phyloP scores from a whole-genome alignment of 768 basidiomycete genomes.

The Candolleomyces aberdarensis region DNA sequence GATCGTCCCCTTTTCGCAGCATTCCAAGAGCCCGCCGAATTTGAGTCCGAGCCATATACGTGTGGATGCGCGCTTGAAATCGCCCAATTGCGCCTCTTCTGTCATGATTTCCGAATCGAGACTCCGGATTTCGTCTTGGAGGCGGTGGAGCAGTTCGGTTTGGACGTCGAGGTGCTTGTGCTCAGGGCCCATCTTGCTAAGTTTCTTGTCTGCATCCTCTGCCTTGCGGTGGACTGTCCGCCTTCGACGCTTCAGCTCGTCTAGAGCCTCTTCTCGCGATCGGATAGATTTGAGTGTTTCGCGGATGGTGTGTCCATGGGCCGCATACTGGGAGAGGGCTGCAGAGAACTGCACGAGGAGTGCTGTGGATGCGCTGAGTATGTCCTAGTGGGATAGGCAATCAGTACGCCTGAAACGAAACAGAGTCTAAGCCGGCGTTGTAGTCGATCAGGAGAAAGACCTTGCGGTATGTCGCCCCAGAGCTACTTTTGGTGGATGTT shows the following conservation, averaged over 20 bases:
- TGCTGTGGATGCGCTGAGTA: constrained; percentile 64
- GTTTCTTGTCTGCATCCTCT: constrained; percentile 83
- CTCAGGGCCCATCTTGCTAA: constrained; percentile 86
- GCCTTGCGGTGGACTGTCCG: constrained; percentile 65
- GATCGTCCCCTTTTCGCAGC: constrained; percentile 78
- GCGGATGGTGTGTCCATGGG: constrained; percentile 66
- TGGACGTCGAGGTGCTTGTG: constrained; percentile 79
- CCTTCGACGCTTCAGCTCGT: constrained; percentile 70
- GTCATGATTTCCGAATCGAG: constrained; percentile 83
- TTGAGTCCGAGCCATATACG: constrained; percentile 77
- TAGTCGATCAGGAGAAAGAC: too few relatives aligned
- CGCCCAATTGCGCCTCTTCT: constrained; percentile 77
- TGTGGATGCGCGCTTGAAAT: constrained; percentile 74
- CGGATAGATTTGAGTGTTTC: constrained; percentile 80
- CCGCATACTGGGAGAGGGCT: constrained; percentile 66
- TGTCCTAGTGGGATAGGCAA: constrained; percentile 54
- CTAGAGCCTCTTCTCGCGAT: constrained; percentile 79
- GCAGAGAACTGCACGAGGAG: constrained; percentile 65
- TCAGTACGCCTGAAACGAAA: neutral
- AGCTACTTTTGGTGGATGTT: neutral
- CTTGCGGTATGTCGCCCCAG: too few relatives aligned
- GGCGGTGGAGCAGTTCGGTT: constrained; percentile 63
- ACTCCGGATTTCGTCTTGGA: constrained; percentile 72
- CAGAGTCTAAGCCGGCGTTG: too few relatives aligned
- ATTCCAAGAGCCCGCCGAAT: constrained; percentile 84